Percentiles rank a stretch among this genome's conserved stretches.
Evolutionary conservation across 2,329 filamentous ascomycete species (phyloP).

Genomic region (Hymenoscyphus albidus): DNA sequence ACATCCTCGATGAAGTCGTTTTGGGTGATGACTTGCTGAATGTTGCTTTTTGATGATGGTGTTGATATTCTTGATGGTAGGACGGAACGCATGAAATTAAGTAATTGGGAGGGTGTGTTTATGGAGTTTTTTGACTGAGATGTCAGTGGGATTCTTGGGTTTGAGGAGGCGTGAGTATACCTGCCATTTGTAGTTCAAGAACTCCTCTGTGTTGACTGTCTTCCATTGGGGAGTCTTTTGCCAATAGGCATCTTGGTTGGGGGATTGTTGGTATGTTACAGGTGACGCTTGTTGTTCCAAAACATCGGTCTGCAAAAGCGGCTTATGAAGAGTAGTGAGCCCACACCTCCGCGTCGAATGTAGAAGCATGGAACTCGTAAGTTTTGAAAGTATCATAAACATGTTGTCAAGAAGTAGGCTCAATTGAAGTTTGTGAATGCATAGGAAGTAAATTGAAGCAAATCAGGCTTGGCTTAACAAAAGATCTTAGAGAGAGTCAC

Average conservation of each 20-base stretch:
- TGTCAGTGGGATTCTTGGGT: background rate
- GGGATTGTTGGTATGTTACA: background rate
- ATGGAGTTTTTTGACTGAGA: background rate
- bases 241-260: background rate
- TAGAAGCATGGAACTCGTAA: background rate
- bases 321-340: background rate
- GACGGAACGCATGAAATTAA: background rate
- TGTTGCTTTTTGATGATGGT: background rate
- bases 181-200: background rate
- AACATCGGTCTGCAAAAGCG: background rate
- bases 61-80: background rate
- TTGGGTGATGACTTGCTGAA: background rate
- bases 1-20: slow-evolving; percentile 51
- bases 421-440: background rate
- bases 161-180: background rate
- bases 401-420: background rate
- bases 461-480: background rate
- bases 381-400: background rate
- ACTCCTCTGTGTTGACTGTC: background rate
- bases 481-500: background rate
- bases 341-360: background rate
- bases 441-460: background rate
- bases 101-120: background rate
- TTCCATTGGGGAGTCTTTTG: background rate
- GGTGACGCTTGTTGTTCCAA: background rate